These are phyloP conservation scores for Xylaria curta DNA, from an alignment of 495 filamentous ascomycete genomes.

Conservation along the genomic window DNA sequence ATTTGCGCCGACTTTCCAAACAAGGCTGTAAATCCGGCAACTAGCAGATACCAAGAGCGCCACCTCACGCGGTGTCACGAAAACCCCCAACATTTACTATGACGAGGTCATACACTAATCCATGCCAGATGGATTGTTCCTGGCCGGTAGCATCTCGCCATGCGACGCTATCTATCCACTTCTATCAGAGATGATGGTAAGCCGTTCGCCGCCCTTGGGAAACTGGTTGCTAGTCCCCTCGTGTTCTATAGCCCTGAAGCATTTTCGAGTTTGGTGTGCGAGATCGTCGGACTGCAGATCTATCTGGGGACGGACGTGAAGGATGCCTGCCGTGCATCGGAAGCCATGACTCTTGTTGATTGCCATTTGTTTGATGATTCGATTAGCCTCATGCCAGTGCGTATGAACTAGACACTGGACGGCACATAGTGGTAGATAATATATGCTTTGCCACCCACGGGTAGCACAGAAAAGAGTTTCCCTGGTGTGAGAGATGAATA, in stretches of 20 bases:
- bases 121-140: not conserved
- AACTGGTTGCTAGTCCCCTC: not conserved
- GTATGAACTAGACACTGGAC: not conserved
- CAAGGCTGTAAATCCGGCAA: slow-evolving; percentile 18
- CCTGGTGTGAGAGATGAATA: not conserved
- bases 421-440: not conserved
- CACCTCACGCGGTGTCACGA: not conserved
- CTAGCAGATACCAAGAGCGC: not conserved
- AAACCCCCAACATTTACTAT: not conserved
- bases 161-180: not conserved
- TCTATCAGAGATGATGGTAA: not conserved
- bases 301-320: not conserved
- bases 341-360: not conserved
- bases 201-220: not conserved
- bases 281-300: not conserved
- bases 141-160: not conserved
- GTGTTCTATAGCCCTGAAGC: not conserved
- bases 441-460: not conserved
- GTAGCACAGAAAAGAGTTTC: not conserved
- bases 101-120: not conserved
- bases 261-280: not conserved
- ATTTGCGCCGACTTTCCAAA: slow-evolving; percentile 10
- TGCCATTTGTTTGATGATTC: not conserved
- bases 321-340: not conserved
- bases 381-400: not conserved